Conservation (phyloP, 2,329 filamentous ascomycete species). For the Fusarium ramigenum region DNA sequence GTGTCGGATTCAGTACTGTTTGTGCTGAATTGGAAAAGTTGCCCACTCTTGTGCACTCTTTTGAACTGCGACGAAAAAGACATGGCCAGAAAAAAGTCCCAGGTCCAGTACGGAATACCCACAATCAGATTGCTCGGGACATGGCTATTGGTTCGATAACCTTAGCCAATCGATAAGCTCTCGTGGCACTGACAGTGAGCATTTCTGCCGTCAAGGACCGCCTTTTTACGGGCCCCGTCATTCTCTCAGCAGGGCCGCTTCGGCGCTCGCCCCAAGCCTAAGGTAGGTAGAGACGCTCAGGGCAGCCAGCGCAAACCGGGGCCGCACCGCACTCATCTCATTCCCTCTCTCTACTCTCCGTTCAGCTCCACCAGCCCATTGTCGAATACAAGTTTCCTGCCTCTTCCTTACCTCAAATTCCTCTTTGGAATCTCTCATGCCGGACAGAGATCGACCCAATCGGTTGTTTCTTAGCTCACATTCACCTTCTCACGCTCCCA, state of each 20-base stretch:
- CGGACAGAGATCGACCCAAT: conserved; percentile 8
- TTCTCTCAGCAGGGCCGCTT: conserved; percentile 44
- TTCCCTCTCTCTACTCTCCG: conserved; percentile 26
- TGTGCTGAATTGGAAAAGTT: conserved; percentile 10
- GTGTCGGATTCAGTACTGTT: neutral
- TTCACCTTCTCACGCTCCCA: neutral
- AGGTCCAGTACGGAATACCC: conserved; percentile 21
- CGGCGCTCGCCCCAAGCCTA: conserved; percentile 23
- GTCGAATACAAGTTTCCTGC: conserved; percentile 1
- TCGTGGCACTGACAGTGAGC: neutral
- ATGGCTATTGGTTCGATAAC: conserved; percentile 5
- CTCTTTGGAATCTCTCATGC: conserved; percentile 21
- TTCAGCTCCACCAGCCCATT: conserved; percentile 14
- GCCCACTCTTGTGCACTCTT: conserved; percentile 17
- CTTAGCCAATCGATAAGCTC: conserved; percentile 24
- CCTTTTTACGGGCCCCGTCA: conserved; percentile 41
- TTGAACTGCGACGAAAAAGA: conserved; percentile 37
- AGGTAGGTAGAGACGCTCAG: neutral
- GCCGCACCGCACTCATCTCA: conserved; percentile 26
- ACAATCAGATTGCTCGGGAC: conserved; percentile 23
- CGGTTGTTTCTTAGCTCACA: conserved; percentile 4
- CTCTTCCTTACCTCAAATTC: neutral
- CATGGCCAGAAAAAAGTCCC: conserved; percentile 39
- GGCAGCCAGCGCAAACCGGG: conserved; percentile 41
- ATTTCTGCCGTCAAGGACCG: conserved; percentile 48